phyloP scores from a whole-genome alignment of 495 filamentous ascomycete species.

The Lophiostoma macrostomum region DNA sequence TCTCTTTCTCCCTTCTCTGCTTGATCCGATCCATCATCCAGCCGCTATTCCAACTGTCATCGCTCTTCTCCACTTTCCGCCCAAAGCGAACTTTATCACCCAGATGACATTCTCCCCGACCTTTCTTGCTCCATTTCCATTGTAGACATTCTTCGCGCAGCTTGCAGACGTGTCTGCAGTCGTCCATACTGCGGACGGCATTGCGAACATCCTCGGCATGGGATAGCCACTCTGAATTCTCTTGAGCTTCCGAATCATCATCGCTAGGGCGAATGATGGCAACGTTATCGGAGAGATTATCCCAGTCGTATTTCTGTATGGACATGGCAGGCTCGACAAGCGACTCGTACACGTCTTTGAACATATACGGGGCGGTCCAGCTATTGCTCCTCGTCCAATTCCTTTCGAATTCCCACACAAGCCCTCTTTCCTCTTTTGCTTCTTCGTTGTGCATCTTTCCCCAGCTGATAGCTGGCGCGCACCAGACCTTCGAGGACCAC shows the following conservation, averaged over 20 bases:
- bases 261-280: slow-evolving; percentile 6
- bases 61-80: slow-evolving; percentile 1
- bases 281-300: slow-evolving; percentile 37
- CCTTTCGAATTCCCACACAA: slow-evolving; percentile 50
- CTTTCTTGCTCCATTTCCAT: slow-evolving; percentile 15
- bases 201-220: neutral
- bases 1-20: slow-evolving; percentile 14
- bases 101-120: slow-evolving; percentile 14
- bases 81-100: slow-evolving; percentile 27
- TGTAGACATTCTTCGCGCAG: slow-evolving; percentile 30
- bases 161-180: slow-evolving; percentile 21
- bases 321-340: slow-evolving; percentile 34
- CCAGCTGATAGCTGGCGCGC: slow-evolving; percentile 58
- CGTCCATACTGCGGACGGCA: slow-evolving; percentile 11
- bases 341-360: slow-evolving; percentile 35
- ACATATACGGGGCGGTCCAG: slow-evolving; percentile 36
- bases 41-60: slow-evolving; percentile 21
- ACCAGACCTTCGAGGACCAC: slow-evolving; percentile 56
- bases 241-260: neutral
- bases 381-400: slow-evolving; percentile 34
- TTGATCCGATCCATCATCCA: slow-evolving; percentile 31
- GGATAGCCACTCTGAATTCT: neutral
- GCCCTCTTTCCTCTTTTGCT: slow-evolving; percentile 37
- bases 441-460: slow-evolving; percentile 56
- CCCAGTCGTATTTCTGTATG: slow-evolving; percentile 33